A percentile compares a stretch with the other conserved stretches of the same genome.
Evolutionary conservation across 129 eudicot genomes (phyloP).

Genomic region (Glebionis coronaria): DNA sequence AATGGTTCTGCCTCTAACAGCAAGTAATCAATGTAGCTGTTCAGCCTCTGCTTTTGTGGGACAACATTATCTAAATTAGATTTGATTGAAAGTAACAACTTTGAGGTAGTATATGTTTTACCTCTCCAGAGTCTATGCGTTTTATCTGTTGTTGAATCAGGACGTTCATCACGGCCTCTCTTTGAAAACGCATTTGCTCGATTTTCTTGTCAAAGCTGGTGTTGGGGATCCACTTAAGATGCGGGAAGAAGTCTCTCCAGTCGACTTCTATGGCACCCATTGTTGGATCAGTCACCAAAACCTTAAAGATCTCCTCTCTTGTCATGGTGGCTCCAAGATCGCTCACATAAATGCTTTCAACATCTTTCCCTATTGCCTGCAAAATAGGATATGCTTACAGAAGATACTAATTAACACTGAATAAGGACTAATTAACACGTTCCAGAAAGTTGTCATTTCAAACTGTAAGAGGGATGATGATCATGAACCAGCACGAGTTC

Average conservation of each 20-base stretch:
- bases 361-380: background rate
- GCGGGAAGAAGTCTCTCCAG: slow-evolving; percentile 8
- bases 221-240: slow-evolving; percentile 7
- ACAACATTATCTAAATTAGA: background rate
- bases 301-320: background rate
- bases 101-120: background rate
- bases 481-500: too few relatives aligned
- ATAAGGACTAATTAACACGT: too few relatives aligned
- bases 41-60: background rate
- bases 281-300: background rate
- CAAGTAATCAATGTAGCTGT: slow-evolving; percentile 4
- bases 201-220: background rate
- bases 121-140: background rate
- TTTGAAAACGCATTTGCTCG: background rate
- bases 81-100: background rate
- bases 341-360: background rate
- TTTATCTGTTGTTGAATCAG: background rate
- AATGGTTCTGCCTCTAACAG: slow-evolving; percentile 6
- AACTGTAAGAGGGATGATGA: too few relatives aligned
- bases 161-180: background rate
- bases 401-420: background rate
- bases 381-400: background rate
- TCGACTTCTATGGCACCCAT: slow-evolving; percentile 12
- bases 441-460: too few relatives aligned
- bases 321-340: background rate